A percentile compares a stretch with the other conserved stretches of the same genome.
phyloP scores from a whole-genome alignment of 2,329 filamentous ascomycete genomes.

The Bipolaris bicolor region DNA sequence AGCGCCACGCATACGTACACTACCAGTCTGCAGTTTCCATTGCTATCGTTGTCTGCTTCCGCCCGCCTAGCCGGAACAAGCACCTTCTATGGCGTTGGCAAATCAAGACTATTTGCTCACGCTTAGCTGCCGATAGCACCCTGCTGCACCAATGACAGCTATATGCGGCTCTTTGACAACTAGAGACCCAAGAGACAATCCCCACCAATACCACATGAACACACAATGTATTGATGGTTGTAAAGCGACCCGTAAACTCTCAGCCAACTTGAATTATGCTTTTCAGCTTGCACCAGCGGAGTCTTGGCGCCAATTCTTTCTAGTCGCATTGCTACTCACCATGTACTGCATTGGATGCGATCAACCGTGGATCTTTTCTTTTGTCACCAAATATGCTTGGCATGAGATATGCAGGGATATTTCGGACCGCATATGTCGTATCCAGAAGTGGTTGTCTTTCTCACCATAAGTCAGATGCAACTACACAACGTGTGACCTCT shows the following conservation, averaged over 20 bases:
- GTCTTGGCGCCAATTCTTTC: neutral
- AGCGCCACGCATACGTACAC: conserved; percentile 7
- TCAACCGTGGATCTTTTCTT: conserved; percentile 6
- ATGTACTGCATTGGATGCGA: conserved; percentile 4
- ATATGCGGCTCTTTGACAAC: conserved; percentile 15
- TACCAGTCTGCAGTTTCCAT: conserved; percentile 15
- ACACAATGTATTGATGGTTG: neutral
- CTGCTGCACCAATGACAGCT: conserved; percentile 24
- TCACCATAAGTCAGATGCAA: conserved; percentile 3
- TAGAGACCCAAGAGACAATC: neutral
- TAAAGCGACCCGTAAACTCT: neutral
- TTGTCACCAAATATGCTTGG: conserved; percentile 11
- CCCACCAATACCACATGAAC: conserved; percentile 15
- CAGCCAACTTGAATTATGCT: neutral
- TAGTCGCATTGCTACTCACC: conserved; percentile 6
- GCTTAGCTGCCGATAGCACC: conserved; percentile 27
- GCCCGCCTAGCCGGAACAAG: conserved; percentile 27
- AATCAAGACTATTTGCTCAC: conserved; percentile 37
- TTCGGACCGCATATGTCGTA: conserved; percentile 5
- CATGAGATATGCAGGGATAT: conserved; percentile 7
- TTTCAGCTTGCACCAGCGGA: neutral
- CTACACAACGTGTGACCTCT: neutral
- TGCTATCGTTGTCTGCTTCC: conserved; percentile 26
- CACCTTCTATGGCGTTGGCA: conserved; percentile 15
- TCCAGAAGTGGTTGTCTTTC: conserved; percentile 3